Base-by-base conservation (phyloP, 768 basidiomycete species). In the Lactarius trivialis region DNA sequence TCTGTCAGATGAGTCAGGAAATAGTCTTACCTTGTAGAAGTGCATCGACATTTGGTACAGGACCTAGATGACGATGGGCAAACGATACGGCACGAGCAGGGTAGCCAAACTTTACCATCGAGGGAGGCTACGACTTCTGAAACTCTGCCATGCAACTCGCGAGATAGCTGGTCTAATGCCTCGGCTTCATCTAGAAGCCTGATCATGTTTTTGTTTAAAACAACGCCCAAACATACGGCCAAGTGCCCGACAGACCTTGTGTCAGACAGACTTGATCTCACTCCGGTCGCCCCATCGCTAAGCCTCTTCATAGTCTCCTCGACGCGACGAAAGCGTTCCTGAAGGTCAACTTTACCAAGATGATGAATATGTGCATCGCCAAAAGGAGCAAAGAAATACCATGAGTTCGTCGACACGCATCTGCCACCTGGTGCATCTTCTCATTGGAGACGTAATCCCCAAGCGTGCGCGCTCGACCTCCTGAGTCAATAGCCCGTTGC, bases 371-470 rank as follows among this genome's bases (percentile, higher is more conserved):
- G 45, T 19, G 54, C 54, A 30, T 33, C 28, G n/a, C 34, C n/a
- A 14, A 54, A 26, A 24, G 32, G 11, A 28, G 65, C 39, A 67
- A 39, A 17, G 50, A 69, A 81, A 43, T 61, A 88, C 89, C 82
- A 76, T 92, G 87, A 28, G 86, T 84, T 53, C 80, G 79, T 17
- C 76, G 70, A 74, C 89, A 91, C 4, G 81, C 83, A 17, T 87
- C 87, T 3, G 84, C 88, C 1, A 93, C 91, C 70, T 88, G 82
- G 68, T 78, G 81, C 91, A 93, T 93, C 75, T 86, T 90, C 55
- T 77, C 81, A 66, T 78, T 80, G 17, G 86, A 86, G 28, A 93
- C 89, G 72, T 92, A 93, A 70, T 90, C 89, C 12, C 86, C 89
- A 43, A 93, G 72, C 12, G 86, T 88, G 50, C 91, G 78, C 15